Conservation (phyloP, 257 asterid species). For the Nicotiana undulata region DNA sequence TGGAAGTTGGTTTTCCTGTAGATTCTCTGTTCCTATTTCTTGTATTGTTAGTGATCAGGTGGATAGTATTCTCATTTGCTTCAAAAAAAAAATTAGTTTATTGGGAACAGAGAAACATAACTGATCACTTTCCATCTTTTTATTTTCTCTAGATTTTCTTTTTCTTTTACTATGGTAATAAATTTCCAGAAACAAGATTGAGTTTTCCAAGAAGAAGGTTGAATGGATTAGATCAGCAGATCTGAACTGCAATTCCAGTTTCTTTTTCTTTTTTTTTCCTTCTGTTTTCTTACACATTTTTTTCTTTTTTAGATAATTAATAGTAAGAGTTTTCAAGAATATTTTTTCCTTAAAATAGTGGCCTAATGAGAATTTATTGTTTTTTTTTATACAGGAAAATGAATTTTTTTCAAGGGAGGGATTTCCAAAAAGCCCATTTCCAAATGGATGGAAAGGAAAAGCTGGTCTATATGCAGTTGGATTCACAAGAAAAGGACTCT, state of each 20-base stretch:
- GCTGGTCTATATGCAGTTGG: conserved; percentile 85
- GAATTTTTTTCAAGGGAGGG: conserved; percentile 66
- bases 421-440: conserved; percentile 62
- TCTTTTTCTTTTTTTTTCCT: too few species aligned
- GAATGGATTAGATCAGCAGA: conserved; percentile 4
- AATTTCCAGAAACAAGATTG: conserved; percentile 21
- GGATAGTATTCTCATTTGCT: conserved; percentile 14
- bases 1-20: conserved; percentile 53
- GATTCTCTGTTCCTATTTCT: conserved; percentile 41
- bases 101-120: conserved; percentile 19
- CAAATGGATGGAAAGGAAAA: conserved; percentile 92
- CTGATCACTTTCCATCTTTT: neutral
- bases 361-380: neutral
- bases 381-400: conserved; percentile 39
- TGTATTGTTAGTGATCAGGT: conserved; percentile 37
- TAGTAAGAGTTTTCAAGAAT: neutral
- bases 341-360: neutral
- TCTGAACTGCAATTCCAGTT: neutral
- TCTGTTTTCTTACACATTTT: neutral
- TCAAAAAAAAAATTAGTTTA: neutral
- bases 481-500: conserved; percentile 75
- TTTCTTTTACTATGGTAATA: neutral
- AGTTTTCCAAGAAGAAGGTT: conserved; percentile 28
- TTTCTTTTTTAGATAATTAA: neutral
- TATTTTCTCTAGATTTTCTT: neutral